Base-by-base conservation (phyloP, 805 yeast genomes). In the Candida peoriensis region DNA sequence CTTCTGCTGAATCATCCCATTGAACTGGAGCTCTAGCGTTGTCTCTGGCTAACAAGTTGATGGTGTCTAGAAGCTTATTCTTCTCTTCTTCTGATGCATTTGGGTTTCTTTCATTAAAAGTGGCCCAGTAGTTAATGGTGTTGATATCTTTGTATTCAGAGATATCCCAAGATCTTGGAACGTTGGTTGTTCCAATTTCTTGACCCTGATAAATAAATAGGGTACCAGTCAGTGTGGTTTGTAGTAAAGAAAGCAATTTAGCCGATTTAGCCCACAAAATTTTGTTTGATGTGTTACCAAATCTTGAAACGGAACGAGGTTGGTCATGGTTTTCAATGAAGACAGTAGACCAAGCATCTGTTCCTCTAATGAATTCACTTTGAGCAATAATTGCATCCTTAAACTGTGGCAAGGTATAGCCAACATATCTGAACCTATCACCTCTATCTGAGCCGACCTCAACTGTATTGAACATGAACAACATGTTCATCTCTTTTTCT, bases 261-360 rank as follows among this genome's bases (percentile, higher is more conserved):
- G 75, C 74, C 20, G 74, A 63, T 33, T 55, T 48, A 33, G 47
- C 58, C 29, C 66, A 52, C 54, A 50, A 24, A 18, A 28, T 38
- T 33, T 54, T 44, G 20, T 55, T 55, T 6, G 64, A 55, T 32
- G 62, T 68, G 52, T 63, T 61, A 30, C 75, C 77, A 48, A 72
- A 74, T 46, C 80, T 62, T 12, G 76, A 55, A 25, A 73, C 65
- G 21, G 69, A 59, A 48, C 80, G 63, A 11, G 79, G 71, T 47
- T 72, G 79, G 54, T 75, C 81, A 49, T 75, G 81, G 50, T 75
- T 75, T 52, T 75, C 81, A 38, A 68, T 51, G 54, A 67, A 74
- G 14, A 66, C 63, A 12, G 80, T 70, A 21, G 73, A 55, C 81
- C 81, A 75, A 13, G 75, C 76, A 43, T 74, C 80, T 13, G 74